phyloP scores from a whole-genome alignment of 2,329 filamentous ascomycete species.

The Stemphylium lycopersici region DNA sequence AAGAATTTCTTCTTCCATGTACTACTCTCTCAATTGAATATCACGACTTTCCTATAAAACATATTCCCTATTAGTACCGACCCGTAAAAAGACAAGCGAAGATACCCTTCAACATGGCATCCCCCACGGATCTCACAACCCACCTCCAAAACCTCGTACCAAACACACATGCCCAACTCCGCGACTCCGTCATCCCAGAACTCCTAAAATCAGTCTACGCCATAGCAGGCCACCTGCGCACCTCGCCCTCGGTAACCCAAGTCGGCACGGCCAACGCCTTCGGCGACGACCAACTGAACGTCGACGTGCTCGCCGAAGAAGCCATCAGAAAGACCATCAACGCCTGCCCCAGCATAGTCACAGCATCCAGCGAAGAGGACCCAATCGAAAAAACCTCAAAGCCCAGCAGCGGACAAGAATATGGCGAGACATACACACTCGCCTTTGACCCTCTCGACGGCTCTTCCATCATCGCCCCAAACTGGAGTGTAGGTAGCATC shows the following conservation, averaged over 20 bases:
- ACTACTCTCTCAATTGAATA: not conserved
- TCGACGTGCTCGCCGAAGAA: conserved; percentile 64
- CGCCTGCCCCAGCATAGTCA: conserved; percentile 58
- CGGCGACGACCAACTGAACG: conserved; percentile 63
- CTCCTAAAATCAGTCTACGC: conserved; percentile 23
- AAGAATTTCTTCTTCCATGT: conserved; percentile 1
- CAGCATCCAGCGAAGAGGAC: conserved; percentile 68
- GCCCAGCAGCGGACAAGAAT: not conserved
- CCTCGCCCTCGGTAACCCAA: conserved; percentile 25
- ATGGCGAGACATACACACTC: conserved; percentile 56
- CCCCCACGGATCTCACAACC: conserved; percentile 2
- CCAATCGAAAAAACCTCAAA: conserved; percentile 53
- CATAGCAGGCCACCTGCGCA: conserved; percentile 23
- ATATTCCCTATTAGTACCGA: not conserved
- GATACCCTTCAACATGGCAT: conserved; percentile 2
- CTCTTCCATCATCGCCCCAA: conserved; percentile 60
- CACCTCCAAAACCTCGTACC: conserved; percentile 10
- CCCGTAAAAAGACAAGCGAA: not conserved
- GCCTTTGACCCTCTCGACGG: conserved; percentile 70
- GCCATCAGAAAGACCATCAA: conserved; percentile 62
- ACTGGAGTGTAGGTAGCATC: conserved; percentile 59
- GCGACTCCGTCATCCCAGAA: conserved; percentile 19
- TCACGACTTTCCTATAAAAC: not conserved
- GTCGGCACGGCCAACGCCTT: conserved; percentile 58
- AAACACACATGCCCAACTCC: conserved; percentile 7